These are phyloP conservation scores for Sordariomycetes sp. DNA, from an alignment of 2,329 filamentous ascomycete species.

Conservation along the genomic window DNA sequence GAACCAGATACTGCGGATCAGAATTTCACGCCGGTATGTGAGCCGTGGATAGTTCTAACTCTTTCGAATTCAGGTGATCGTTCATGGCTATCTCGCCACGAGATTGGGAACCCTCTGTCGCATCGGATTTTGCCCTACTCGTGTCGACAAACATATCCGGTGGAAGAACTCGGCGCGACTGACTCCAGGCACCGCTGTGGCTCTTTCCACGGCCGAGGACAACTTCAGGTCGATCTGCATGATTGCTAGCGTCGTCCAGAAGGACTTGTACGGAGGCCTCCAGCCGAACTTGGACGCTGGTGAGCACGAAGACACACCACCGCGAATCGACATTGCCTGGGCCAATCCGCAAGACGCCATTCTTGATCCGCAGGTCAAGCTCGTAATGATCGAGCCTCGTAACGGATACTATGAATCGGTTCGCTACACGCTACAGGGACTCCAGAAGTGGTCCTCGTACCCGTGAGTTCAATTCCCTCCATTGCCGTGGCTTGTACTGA, in stretches of 20 bases:
- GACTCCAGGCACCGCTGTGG: conserved; percentile 40
- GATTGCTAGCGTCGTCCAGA: conserved; percentile 62
- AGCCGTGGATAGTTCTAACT: background rate
- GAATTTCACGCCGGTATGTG: too few relatives aligned
- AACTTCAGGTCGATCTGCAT: conserved; percentile 55
- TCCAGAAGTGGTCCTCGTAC: conserved; percentile 1
- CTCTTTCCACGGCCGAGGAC: conserved; percentile 41
- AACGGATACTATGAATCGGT: conserved; percentile 67
- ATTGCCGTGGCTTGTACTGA: background rate
- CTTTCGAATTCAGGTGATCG: conserved; percentile 41
- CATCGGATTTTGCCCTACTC: conserved; percentile 58
- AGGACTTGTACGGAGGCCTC: conserved; percentile 49
- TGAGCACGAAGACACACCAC: conserved; percentile 30
- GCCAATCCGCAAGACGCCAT: conserved; percentile 44
- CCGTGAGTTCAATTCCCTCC: conserved; percentile 5
- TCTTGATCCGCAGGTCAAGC: conserved; percentile 58
- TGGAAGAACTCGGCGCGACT: conserved; percentile 49
- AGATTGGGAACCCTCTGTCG: conserved; percentile 53
- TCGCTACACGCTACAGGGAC: conserved; percentile 33
- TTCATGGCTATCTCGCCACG: conserved; percentile 55
- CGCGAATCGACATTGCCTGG: conserved; percentile 69
- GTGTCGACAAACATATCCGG: conserved; percentile 53
- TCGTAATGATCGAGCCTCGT: conserved; percentile 70
- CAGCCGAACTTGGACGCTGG: conserved; percentile 32
- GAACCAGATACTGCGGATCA: too few relatives aligned